Evolutionary conservation across 257 asterid genomes (phyloP).

Genomic region (Petunia secreta): DNA sequence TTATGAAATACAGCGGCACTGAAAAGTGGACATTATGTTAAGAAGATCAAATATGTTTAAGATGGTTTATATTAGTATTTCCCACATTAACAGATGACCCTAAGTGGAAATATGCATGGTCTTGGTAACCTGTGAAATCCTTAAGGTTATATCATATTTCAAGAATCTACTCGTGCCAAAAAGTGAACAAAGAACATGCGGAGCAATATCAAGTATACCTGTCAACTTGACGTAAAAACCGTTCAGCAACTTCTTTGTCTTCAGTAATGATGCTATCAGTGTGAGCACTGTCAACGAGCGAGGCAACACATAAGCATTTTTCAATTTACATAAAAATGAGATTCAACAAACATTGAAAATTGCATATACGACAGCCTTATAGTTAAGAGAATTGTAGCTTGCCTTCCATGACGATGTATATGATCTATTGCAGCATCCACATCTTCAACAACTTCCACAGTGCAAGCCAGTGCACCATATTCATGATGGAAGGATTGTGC

Average conservation of each 20-base stretch:
- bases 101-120: not conserved
- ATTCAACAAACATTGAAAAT: slow-evolving; percentile 1
- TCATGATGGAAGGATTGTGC: slow-evolving; percentile 86
- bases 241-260: slow-evolving; percentile 72
- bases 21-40: slow-evolving; percentile 25
- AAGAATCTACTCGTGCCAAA: slow-evolving; percentile 22
- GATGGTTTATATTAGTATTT: not conserved
- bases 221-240: slow-evolving; percentile 68
- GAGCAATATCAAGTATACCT: slow-evolving; percentile 39
- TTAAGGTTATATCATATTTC: not conserved
- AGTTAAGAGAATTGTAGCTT: slow-evolving; percentile 35
- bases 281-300: slow-evolving; percentile 67
- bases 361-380: slow-evolving; percentile 9
- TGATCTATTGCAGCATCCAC: slow-evolving; percentile 92
- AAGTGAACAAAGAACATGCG: not conserved
- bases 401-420: slow-evolving; percentile 90
- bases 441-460: slow-evolving; percentile 91
- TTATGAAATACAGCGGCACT: slow-evolving; percentile 97
- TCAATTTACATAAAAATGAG: slow-evolving; percentile 15
- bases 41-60: slow-evolving; percentile 24
- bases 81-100: slow-evolving; percentile 5
- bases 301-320: slow-evolving; percentile 28
- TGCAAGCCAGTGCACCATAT: slow-evolving; percentile 90
- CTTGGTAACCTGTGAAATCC: slow-evolving; percentile 13
- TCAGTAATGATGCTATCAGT: slow-evolving; percentile 89